A percentile compares a stretch with the other conserved stretches of the same genome.
Conservation (phyloP, 441 rosid genomes). For the Metrosideros polymorpha region DNA sequence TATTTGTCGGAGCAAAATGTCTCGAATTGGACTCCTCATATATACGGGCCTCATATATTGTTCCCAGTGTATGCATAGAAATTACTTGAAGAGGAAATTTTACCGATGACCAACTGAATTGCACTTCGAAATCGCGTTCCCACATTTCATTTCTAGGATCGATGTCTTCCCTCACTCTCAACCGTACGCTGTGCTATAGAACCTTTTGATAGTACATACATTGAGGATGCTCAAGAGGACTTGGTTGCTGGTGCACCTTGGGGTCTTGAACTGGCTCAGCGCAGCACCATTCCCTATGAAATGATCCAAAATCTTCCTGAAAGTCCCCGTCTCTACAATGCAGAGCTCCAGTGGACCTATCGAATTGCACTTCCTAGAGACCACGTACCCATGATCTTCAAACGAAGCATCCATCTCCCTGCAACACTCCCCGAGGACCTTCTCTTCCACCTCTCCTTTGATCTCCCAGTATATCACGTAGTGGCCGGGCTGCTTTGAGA, state of each 20-base stretch:
- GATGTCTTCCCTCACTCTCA: neutral
- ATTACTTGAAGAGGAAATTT: neutral
- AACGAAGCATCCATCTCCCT: constrained; percentile 63
- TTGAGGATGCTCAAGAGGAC: constrained; percentile 51
- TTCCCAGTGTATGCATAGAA: too few species aligned
- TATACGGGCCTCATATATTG: neutral
- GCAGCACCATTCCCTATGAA: constrained; percentile 65
- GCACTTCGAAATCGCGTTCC: too few species aligned
- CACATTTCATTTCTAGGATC: neutral
- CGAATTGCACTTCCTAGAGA: constrained; percentile 56
- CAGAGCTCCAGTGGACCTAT: constrained; percentile 80
- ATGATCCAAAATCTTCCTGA: constrained; percentile 57
- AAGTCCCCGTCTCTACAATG: constrained; percentile 60
- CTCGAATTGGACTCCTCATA: neutral
- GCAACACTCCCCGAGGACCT: constrained; percentile 55
- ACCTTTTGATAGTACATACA: constrained; percentile 44
- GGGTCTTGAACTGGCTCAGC: constrained; percentile 83
- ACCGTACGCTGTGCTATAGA: constrained; percentile 52
- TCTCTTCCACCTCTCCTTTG: constrained; percentile 60
- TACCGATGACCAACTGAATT: neutral
- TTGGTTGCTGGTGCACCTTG: constrained; percentile 67
- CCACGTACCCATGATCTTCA: constrained; percentile 73
- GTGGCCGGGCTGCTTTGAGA: constrained; percentile 52
- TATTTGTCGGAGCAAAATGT: neutral
- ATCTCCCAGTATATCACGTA: constrained; percentile 90